Evolutionary conservation across 768 basidiomycete genomes (phyloP).

Genomic region (Naematelia encephala): DNA sequence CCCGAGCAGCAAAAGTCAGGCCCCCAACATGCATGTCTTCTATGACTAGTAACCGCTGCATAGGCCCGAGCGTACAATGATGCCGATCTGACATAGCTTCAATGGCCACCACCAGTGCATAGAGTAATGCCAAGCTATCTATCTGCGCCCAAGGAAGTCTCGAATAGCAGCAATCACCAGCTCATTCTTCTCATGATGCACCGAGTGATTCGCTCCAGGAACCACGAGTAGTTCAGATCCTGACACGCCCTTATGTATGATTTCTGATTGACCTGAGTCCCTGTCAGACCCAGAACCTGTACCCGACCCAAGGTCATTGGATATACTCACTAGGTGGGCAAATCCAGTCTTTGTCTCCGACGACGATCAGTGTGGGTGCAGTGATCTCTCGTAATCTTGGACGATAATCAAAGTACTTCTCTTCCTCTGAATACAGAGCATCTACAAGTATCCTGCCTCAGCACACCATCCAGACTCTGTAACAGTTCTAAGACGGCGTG

Average conservation of each 20-base stretch:
- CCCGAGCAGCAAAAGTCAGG: too few relatives aligned
- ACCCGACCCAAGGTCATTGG: neutral
- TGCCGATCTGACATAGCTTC: too few relatives aligned
- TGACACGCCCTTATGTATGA: slow-evolving; percentile 18
- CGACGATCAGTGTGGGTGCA: slow-evolving; percentile 21
- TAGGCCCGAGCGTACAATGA: too few relatives aligned
- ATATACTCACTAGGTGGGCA: slow-evolving; percentile 21
- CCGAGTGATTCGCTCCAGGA: slow-evolving; percentile 24
- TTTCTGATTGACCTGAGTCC: slow-evolving; percentile 21
- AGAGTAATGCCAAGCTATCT: too few relatives aligned
- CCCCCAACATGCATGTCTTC: too few relatives aligned
- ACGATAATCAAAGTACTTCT: slow-evolving; percentile 28
- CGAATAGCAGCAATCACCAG: slow-evolving; percentile 20
- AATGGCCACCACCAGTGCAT: too few relatives aligned
- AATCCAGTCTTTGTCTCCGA: slow-evolving; percentile 27
- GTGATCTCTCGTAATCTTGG: slow-evolving; percentile 15
- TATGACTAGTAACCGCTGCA: too few relatives aligned
- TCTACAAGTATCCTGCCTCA: too few relatives aligned
- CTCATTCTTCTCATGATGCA: slow-evolving; percentile 25
- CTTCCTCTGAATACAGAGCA: slow-evolving; percentile 20
- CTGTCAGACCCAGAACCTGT: neutral
- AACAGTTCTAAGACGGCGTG: neutral
- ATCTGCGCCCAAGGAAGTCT: slow-evolving; percentile 6
- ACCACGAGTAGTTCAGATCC: slow-evolving; percentile 17
- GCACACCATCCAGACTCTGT: too few relatives aligned